phyloP scores from a whole-genome alignment of 164 flowering plant genomes.

The Euptelea pleiosperma region DNA sequence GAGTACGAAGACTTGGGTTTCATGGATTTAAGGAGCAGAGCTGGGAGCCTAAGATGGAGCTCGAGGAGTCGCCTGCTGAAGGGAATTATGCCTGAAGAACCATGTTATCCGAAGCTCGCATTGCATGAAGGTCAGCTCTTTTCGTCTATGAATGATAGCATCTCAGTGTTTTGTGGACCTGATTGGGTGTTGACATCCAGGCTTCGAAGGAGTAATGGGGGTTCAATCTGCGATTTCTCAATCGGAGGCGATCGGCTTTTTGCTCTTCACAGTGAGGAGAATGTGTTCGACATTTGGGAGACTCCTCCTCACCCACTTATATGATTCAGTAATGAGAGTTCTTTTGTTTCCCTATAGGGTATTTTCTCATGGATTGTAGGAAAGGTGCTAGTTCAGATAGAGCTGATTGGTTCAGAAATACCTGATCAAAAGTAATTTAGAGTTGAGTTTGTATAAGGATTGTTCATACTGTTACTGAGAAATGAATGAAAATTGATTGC shows the following conservation, averaged over 20 bases:
- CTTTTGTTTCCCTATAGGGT: neutral
- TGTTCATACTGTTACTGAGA: neutral
- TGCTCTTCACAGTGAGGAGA: slow-evolving; percentile 81
- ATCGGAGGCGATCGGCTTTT: slow-evolving; percentile 87
- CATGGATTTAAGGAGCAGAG: slow-evolving; percentile 58
- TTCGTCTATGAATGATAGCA: slow-evolving; percentile 74
- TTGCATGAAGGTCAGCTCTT: slow-evolving; percentile 71
- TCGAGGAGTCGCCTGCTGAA: slow-evolving; percentile 67
- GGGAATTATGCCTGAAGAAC: slow-evolving; percentile 65
- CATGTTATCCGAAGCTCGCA: slow-evolving; percentile 83
- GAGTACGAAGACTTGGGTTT: slow-evolving; percentile 81
- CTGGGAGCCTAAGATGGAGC: slow-evolving; percentile 67
- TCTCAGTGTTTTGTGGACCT: slow-evolving; percentile 77
- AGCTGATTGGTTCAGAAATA: too few relatives aligned
- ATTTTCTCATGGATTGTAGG: neutral
- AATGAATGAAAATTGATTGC: slow-evolving; percentile 11
- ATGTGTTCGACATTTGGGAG: slow-evolving; percentile 94
- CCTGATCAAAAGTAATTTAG: neutral
- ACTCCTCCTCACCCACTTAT: slow-evolving; percentile 51
- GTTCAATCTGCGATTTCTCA: slow-evolving; percentile 87
- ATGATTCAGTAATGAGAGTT: slow-evolving; percentile 22
- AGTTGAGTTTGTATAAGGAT: slow-evolving; percentile 15
- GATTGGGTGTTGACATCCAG: slow-evolving; percentile 88
- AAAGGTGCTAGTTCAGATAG: too few relatives aligned
- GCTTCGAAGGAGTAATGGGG: slow-evolving; percentile 64